A percentile compares a stretch with the other conserved stretches of the same genome.
phyloP scores from a whole-genome alignment of 78 protist species.

The Emiliania huxleyi region DNA sequence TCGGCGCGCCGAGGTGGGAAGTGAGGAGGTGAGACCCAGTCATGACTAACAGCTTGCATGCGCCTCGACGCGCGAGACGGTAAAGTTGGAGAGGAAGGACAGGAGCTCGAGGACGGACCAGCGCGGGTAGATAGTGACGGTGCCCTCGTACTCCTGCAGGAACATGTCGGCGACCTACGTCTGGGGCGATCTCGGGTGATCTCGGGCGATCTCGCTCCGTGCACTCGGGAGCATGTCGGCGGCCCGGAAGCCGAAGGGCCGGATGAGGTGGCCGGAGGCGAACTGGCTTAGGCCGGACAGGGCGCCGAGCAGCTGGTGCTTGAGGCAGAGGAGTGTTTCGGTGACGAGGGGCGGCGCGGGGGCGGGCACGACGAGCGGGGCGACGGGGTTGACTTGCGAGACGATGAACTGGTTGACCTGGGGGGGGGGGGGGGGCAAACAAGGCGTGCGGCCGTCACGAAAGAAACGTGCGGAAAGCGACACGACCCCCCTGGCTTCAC shows the following conservation, averaged over 20 bases:
- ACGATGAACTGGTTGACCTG: slow-evolving; percentile 70
- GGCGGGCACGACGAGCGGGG: not conserved
- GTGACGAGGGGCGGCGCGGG: not conserved
- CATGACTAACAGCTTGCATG: too few species aligned
- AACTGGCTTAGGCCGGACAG: not conserved
- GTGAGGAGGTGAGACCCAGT: too few species aligned
- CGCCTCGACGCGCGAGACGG: not conserved
- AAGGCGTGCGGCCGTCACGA: too few species aligned
- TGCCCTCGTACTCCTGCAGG: slow-evolving; percentile 21
- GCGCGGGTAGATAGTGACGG: not conserved
- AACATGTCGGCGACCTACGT: too few species aligned
- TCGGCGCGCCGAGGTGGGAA: too few species aligned
- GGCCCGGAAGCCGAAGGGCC: not conserved
- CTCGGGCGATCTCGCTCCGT: too few species aligned
- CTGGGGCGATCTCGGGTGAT: too few species aligned
- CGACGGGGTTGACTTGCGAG: slow-evolving; percentile 41
- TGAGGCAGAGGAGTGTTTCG: not conserved
- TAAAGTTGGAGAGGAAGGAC: not conserved
- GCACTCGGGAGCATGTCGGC: too few species aligned
- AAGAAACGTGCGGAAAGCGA: too few species aligned
- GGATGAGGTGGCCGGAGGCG: not conserved
- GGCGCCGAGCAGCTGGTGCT: slow-evolving; percentile 5
- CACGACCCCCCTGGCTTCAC: too few species aligned
- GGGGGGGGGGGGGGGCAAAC: too few species aligned
- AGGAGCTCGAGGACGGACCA: not conserved